phyloP scores from a whole-genome alignment of 192 early-diverging fungal species.

The Dimargaris xerosporica region DNA sequence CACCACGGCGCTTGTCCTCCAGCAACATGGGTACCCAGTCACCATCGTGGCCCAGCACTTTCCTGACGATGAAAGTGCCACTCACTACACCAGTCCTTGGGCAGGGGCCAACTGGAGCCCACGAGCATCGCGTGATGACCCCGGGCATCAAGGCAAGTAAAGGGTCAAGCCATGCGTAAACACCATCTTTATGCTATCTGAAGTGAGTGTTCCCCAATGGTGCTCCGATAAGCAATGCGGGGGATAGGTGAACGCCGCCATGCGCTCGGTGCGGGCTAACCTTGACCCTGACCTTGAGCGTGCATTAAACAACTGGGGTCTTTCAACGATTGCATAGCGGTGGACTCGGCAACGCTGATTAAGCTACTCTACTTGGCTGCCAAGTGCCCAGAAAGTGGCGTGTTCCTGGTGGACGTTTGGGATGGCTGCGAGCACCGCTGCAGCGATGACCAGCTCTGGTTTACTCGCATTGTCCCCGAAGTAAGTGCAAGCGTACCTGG shows the following conservation, averaged over 20 bases:
- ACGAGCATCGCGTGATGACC: neutral
- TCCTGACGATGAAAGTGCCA: slow-evolving; percentile 29
- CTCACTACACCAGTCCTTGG: slow-evolving; percentile 35
- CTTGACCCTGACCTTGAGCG: no score
- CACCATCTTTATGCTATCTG: no score
- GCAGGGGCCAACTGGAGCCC: slow-evolving; percentile 26
- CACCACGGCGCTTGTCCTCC: slow-evolving; percentile 48
- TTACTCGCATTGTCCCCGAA: neutral
- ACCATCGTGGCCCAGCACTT: slow-evolving; percentile 41
- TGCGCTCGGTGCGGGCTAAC: no score
- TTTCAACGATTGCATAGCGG: neutral
- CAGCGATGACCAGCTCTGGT: neutral
- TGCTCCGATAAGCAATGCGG: no score
- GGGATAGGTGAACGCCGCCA: no score
- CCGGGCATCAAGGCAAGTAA: slow-evolving; percentile 3
- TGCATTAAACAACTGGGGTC: no score
- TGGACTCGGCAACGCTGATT: neutral
- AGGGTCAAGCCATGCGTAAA: no score
- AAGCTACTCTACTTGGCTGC: slow-evolving; percentile 10
- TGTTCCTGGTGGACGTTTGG: neutral
- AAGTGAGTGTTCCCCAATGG: no score
- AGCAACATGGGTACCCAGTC: slow-evolving; percentile 39
- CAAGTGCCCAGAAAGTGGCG: neutral
- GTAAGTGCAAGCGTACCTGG: neutral
- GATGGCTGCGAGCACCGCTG: neutral